Evolutionary conservation across 352 stramenopile genomes (phyloP).

Genomic region (Globisporangium camurandrum): DNA sequence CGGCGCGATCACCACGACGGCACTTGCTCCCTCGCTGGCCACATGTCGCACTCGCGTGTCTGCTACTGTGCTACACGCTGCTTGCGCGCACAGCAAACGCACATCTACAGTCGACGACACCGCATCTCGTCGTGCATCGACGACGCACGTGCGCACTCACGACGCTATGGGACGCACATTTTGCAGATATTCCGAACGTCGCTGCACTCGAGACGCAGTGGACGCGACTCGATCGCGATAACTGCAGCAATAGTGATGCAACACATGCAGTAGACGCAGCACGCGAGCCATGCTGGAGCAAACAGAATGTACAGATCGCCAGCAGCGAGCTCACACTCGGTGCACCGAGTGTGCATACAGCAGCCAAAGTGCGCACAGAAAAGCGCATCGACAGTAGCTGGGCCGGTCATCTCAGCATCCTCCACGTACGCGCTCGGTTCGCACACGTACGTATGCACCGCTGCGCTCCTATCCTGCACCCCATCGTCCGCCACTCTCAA

Average conservation of each 20-base stretch:
- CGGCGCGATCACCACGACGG: too few relatives aligned
- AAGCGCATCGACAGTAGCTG: conserved; percentile 2
- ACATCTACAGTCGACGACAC: background rate
- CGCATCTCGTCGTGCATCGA: conserved; percentile 21
- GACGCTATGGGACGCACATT: conserved; percentile 23
- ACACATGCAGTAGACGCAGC: background rate
- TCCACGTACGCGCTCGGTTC: conserved; percentile 7
- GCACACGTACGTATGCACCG: conserved; percentile 4
- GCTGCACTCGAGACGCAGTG: conserved; percentile 14
- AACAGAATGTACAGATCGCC: conserved; percentile 10
- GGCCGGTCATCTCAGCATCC: conserved; percentile 5
- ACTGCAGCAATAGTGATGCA: conserved; percentile 5
- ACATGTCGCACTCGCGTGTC: background rate
- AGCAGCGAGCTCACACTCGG: conserved; percentile 5
- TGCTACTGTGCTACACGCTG: too few relatives aligned
- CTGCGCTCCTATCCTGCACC: too few relatives aligned
- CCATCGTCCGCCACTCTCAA: too few relatives aligned
- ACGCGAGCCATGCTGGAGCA: conserved; percentile 14
- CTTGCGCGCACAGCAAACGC: too few relatives aligned
- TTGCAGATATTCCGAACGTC: conserved; percentile 12
- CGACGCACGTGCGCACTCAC: conserved; percentile 20
- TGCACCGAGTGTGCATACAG: background rate
- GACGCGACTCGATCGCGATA: conserved; percentile 9
- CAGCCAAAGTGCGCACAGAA: conserved; percentile 5
- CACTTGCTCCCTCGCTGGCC: too few relatives aligned